Conservation (phyloP, 176 grass and related monocot genomes). For the Luzula sylvatica region DNA sequence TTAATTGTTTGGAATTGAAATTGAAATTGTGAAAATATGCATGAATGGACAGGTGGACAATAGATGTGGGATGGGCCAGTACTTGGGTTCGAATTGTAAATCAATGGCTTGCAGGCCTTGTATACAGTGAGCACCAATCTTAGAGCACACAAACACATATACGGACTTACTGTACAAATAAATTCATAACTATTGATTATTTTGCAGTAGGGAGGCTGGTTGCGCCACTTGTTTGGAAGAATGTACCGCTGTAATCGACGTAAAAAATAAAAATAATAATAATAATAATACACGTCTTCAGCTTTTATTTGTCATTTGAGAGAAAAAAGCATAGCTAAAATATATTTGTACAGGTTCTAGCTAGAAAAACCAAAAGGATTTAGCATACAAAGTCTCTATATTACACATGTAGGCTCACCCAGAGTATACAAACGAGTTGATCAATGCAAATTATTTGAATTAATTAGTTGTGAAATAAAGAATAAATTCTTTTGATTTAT, state of each 20-base stretch:
- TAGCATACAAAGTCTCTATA: not conserved
- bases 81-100: slow-evolving; percentile 82
- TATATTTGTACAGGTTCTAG: not conserved
- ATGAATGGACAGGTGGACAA: slow-evolving; percentile 57
- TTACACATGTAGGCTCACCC: not conserved
- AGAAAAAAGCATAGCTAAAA: slow-evolving; percentile 10
- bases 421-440: too few species aligned
- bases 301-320: slow-evolving; percentile 4
- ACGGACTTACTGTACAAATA: not conserved
- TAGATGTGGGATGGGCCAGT: slow-evolving; percentile 94
- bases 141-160: not conserved
- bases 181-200: not conserved
- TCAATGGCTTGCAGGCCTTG: slow-evolving; percentile 74
- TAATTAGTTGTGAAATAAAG: too few species aligned
- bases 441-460: too few species aligned
- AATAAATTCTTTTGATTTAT: too few species aligned
- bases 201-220: slow-evolving; percentile 59
- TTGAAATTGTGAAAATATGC: not conserved
- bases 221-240: slow-evolving; percentile 53
- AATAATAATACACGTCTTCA: too few species aligned
- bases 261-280: too few species aligned
- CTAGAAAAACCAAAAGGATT: not conserved
- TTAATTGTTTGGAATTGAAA: too few species aligned
- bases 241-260: slow-evolving; percentile 28
- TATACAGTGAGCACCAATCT: slow-evolving; percentile 48